Evolutionary conservation across 2,329 filamentous ascomycete genomes (phyloP), one percentile per base, ranked within the genome.

Genomic region (Bipolaris sorokiniana): DNA sequence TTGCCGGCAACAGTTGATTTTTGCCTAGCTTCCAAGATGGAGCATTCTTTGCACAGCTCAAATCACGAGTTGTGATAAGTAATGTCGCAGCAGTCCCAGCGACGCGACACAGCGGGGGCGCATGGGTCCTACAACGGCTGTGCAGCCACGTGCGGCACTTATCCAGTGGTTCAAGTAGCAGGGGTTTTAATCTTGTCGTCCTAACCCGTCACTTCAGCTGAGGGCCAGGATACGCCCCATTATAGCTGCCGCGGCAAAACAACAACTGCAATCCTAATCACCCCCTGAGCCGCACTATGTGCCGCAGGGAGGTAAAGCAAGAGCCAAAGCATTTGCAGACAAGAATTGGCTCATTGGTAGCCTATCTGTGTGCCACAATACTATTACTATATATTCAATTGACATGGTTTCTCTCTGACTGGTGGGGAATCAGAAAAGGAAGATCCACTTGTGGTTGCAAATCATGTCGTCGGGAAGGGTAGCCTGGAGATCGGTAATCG

Each of bases 131-230:
- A 28, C 42, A 56, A 53, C 54, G 49, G 49, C 45, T 48, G 46
- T 56, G 49, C 54, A 38, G 36, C 49, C 54, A 56, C 49, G 49
- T 56, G 54, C 28, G 44, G 22, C 26, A 28, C 26, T 28, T 56
- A 40, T 44, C 49, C n/a, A 47, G 38, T n/a, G n/a, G 28, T 48
- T 51, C 36, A 40, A 33, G 33, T 22, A 18, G 18, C 31, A 31
- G 28, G 49, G n/a, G 36, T 31, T 31, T 23, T 23, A 31, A 26
- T 42, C n/a, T 23, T 44, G 40, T 44, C 33, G 36, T 36, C 44
- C 41, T 20, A 51, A 42, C 26, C 31, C 28, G 40, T 41, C 40
- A 23, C 9, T 38, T 26, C 36, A 48, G 36, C 42, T 40, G 26
- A 42, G 20, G 20, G 1, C 20, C 11, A 41, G 49, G 20, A 15